Base-by-base conservation (phyloP, 345 rosid genomes). In the Gossypium turneri region DNA sequence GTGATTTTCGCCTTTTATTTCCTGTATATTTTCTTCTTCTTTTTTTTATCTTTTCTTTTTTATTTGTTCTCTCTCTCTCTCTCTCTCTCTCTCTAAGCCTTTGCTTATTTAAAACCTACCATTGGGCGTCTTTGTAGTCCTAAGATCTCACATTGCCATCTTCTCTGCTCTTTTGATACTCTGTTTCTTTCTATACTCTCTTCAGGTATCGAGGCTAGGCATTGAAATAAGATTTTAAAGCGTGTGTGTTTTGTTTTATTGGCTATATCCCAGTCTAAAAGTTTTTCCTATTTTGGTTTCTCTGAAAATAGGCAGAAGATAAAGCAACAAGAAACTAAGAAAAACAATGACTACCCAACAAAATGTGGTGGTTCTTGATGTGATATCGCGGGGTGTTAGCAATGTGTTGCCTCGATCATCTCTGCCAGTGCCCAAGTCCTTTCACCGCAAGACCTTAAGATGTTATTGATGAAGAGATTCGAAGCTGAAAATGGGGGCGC, bases 331-430 rank as follows among this genome's bases (percentile, higher is more conserved):
- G 12, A 47, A 44, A 34, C 41, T 72, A 13, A 57, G 12, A 79
- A 59, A 9, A 44, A 79, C 65, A 57, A 90, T 90, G 98, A 90
- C 89, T 9, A 87, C 90, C 88, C 92, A 90, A 45, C 92, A 90
- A 45, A 93, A 86, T 87, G 89, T 86, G 78, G 77, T 88, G 69
- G 77, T 87, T 55, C 78, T 97, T 17, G 95, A 86, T 70, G 51
- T 82, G 24, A 81, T 84, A 57, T 74, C 89, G 12, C 62, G 75
- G 67, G 86, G 82, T 53, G 55, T 85, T n/a, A 74, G 84, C 34
- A 82, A 81, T 59, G 66, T 85, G 25, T 79, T 85, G 77, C 80
- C 82, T n/a, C 71, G 81, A 38, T 64, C 89, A 50, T 52, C 88
- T 5, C 74, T 81, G 38, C 70, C 87, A 1, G 77, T 78, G 48